Evolutionary conservation across 345 rosid genomes (phyloP).

Genomic region (Hibiscus trionum): DNA sequence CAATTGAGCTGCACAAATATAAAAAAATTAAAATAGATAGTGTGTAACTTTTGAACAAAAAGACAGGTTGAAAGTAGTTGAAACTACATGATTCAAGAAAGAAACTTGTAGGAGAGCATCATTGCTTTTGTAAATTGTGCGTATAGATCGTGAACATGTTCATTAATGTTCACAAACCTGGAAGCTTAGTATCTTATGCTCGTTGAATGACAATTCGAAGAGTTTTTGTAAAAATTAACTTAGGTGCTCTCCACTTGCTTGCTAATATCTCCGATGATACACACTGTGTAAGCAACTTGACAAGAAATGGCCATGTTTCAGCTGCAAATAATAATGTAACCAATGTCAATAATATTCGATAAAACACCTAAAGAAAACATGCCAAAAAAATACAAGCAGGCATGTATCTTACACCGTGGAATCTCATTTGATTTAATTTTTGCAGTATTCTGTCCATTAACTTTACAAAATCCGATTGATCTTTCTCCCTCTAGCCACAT

Average conservation of each 20-base stretch:
- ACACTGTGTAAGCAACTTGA: constrained; percentile 55
- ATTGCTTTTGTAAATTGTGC: neutral
- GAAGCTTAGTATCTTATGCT: constrained; percentile 53
- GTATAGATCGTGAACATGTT: too few relatives aligned
- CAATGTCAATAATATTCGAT: constrained; percentile 3
- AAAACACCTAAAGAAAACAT: neutral
- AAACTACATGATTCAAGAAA: neutral
- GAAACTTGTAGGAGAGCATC: neutral
- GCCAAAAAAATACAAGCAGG: neutral
- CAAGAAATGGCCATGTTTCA: constrained; percentile 84
- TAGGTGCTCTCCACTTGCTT: constrained; percentile 65
- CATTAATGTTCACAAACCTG: constrained; percentile 37
- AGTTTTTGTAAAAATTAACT: constrained; percentile 54
- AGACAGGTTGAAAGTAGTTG: neutral
- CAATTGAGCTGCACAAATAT: constrained; percentile 70
- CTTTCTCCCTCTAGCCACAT: constrained; percentile 76
- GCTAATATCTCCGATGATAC: constrained; percentile 64
- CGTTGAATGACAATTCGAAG: constrained; percentile 61
- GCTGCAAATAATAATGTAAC: constrained; percentile 44
- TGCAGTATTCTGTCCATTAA: constrained; percentile 55
- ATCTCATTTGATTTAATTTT: constrained; percentile 57
- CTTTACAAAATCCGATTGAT: constrained; percentile 53
- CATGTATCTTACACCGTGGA: constrained; percentile 52
- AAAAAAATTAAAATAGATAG: neutral
- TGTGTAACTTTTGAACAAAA: neutral